phyloP scores from a whole-genome alignment of 1,284 basidiomycete genomes.

The Laetiporus sulphureus region DNA sequence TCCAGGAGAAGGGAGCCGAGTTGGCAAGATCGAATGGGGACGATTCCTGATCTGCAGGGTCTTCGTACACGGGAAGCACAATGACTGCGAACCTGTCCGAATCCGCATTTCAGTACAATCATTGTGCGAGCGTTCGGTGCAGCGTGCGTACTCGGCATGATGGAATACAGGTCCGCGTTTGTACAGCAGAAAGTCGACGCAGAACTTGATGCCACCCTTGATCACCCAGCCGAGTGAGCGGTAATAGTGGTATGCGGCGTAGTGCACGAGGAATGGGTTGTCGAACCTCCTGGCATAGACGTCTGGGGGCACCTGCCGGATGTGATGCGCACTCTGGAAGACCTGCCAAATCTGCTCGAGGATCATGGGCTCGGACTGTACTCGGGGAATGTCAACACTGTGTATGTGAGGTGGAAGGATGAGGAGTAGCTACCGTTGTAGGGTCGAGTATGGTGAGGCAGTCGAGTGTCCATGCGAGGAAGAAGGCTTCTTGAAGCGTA shows the following conservation, averaged over 20 bases:
- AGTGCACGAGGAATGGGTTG: conserved; percentile 91
- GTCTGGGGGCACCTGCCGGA: conserved; percentile 23
- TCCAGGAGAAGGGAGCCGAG: conserved; percentile 78
- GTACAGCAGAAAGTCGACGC: conserved; percentile 92
- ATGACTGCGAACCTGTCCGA: conserved; percentile 77
- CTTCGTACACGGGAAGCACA: conserved; percentile 85
- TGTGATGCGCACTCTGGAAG: conserved; percentile 41
- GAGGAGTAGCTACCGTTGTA: conserved; percentile 39
- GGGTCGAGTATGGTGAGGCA: conserved; percentile 75
- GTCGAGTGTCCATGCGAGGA: conserved; percentile 79
- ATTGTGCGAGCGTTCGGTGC: not conserved
- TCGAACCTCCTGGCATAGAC: conserved; percentile 50
- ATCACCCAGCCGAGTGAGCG: conserved; percentile 98
- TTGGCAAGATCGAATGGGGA: conserved; percentile 62
- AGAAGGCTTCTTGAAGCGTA: conserved; percentile 89
- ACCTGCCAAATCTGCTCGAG: conserved; percentile 52
- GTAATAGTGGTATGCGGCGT: conserved; percentile 92
- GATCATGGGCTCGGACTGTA: conserved; percentile 44
- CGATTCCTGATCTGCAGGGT: conserved; percentile 59
- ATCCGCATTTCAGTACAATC: not conserved
- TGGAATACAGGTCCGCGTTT: conserved; percentile 92
- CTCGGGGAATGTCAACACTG: conserved; percentile 4
- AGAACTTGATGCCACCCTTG: conserved; percentile 95
- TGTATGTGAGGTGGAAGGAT: not conserved
- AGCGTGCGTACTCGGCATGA: conserved; percentile 80